These are phyloP conservation scores for Kalmusia sp. DNA, from an alignment of 2,329 filamentous ascomycete species.

Conservation along the genomic window DNA sequence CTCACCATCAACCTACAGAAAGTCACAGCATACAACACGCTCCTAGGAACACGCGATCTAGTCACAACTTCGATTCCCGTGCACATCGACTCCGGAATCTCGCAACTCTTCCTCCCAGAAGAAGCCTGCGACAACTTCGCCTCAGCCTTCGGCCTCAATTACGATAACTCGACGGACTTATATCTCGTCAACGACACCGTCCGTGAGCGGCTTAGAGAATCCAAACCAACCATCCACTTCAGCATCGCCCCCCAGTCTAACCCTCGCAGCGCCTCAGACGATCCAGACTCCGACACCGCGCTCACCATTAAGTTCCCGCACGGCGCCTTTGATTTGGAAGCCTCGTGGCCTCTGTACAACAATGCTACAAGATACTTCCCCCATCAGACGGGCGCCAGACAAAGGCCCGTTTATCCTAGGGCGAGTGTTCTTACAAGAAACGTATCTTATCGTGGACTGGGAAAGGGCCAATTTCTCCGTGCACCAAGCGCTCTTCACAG, in stretches of 20 bases:
- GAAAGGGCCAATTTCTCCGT: too few relatives aligned
- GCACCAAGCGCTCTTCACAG: too few relatives aligned
- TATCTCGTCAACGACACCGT: slow-evolving; percentile 49
- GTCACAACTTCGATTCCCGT: slow-evolving; percentile 15
- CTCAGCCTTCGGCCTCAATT: slow-evolving; percentile 43
- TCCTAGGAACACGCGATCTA: slow-evolving; percentile 10
- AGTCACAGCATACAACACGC: slow-evolving; percentile 17
- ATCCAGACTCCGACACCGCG: slow-evolving; percentile 38
- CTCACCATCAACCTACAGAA: slow-evolving; percentile 20
- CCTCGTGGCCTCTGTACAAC: slow-evolving; percentile 60
- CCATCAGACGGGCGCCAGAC: too few relatives aligned
- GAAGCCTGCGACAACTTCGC: slow-evolving; percentile 37
- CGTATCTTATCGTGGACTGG: too few relatives aligned
- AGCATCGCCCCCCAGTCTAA: too few relatives aligned
- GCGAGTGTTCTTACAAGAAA: too few relatives aligned
- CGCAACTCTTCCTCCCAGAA: slow-evolving; percentile 43
- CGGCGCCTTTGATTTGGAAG: slow-evolving; percentile 52
- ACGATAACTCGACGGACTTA: slow-evolving; percentile 43
- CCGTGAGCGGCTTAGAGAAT: slow-evolving; percentile 37
- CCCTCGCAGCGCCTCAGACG: too few relatives aligned
- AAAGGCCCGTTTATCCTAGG: too few relatives aligned
- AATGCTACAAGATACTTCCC: slow-evolving; percentile 72
- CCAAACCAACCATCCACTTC: slow-evolving; percentile 42
- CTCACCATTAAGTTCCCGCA: slow-evolving; percentile 52
- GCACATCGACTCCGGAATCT: slow-evolving; percentile 41